phyloP scores from a whole-genome alignment of 164 flowering plant species.

The Aristolochia fimbriata region DNA sequence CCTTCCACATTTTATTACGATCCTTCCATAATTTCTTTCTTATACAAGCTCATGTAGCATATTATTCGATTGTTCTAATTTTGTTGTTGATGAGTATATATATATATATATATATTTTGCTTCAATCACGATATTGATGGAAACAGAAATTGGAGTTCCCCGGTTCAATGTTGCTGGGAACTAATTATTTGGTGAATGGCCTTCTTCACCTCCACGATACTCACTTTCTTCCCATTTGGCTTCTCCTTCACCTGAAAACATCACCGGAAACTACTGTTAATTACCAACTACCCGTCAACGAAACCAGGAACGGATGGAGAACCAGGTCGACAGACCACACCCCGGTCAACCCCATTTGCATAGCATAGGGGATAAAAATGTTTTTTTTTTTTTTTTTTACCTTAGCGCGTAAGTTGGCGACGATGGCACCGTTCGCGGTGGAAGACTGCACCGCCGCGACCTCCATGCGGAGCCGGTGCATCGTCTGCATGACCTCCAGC shows the following conservation, averaged over 20 bases:
- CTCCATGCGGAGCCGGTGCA: constrained; percentile 58
- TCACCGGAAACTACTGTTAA: too few species aligned
- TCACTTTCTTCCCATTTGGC: constrained; percentile 53
- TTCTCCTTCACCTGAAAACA: constrained; percentile 58
- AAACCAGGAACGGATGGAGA: too few species aligned
- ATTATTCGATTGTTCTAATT: too few species aligned
- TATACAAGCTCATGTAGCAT: too few species aligned
- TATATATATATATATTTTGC: neutral
- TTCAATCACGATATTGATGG: neutral
- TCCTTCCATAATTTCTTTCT: too few species aligned
- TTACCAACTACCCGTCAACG: too few species aligned
- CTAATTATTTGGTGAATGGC: constrained; percentile 58
- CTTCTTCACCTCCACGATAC: constrained; percentile 72
- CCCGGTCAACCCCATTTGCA: too few species aligned
- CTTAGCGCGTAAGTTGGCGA: constrained; percentile 88
- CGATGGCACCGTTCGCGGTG: constrained; percentile 38
- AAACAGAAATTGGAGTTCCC: too few species aligned
- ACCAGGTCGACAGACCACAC: too few species aligned
- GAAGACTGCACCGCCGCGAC: constrained; percentile 61
- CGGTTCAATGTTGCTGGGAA: constrained; percentile 14
- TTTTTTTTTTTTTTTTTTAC: too few species aligned
- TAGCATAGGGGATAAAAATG: too few species aligned
- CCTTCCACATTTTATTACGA: too few species aligned
- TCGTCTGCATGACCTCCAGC: constrained; percentile 63
- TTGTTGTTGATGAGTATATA: neutral